Evolutionary conservation across 2,329 filamentous ascomycete species (phyloP).

Genomic region (Pseudogymnoascus sp.): DNA sequence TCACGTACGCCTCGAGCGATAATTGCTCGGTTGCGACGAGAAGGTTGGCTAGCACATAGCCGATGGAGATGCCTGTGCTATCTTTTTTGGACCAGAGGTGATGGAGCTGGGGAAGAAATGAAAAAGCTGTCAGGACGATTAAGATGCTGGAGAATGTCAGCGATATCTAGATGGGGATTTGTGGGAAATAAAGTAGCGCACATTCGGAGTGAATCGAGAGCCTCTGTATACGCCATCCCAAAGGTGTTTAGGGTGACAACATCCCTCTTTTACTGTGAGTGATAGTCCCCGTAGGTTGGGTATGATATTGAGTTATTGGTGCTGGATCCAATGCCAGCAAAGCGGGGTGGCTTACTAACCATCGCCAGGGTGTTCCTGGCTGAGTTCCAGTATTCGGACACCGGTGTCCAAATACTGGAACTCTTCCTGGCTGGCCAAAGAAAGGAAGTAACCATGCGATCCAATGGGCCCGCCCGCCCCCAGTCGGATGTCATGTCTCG

Average conservation of each 20-base stretch:
- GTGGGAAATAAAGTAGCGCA: background rate
- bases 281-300: background rate
- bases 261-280: background rate
- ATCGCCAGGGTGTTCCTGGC: too few species aligned
- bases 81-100: background rate
- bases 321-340: too few species aligned
- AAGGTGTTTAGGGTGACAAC: background rate
- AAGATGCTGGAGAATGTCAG: background rate
- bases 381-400: too few species aligned
- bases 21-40: background rate
- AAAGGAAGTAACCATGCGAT: too few species aligned
- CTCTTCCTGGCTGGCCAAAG: too few species aligned
- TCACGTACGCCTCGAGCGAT: too few species aligned
- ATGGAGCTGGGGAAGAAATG: background rate
- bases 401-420: too few species aligned
- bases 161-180: background rate
- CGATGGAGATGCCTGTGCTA: background rate
- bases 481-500: too few species aligned
- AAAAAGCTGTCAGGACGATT: background rate
- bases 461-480: too few species aligned
- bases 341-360: too few species aligned
- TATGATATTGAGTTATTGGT: background rate
- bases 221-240: background rate
- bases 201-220: background rate
- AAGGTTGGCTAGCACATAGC: background rate